Percentiles rank a stretch among this genome's conserved stretches.
phyloP scores from a whole-genome alignment of 169 alveolate genomes.

The Plasmodium cynomolgi region DNA sequence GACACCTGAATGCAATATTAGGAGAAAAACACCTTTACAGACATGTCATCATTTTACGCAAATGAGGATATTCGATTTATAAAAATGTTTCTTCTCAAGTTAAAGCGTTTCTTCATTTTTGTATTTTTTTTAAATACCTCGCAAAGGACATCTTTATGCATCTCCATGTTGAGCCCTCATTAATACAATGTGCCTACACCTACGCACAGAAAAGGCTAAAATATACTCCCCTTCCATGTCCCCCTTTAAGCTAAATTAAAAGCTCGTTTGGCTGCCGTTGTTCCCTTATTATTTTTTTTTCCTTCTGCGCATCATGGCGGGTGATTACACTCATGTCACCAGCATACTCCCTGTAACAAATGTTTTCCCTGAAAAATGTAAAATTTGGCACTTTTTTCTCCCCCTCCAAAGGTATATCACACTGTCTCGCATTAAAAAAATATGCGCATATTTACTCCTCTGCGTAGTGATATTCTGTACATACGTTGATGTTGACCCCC shows the following conservation, averaged over 20 bases:
- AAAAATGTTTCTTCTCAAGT: background rate
- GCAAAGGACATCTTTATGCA: background rate
- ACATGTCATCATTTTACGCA: background rate
- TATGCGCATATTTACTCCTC: background rate
- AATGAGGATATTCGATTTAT: background rate
- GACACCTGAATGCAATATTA: background rate
- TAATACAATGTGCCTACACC: background rate
- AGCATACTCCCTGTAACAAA: background rate
- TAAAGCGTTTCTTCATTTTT: background rate
- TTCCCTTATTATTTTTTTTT: background rate
- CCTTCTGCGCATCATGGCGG: background rate
- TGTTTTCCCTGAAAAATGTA: background rate
- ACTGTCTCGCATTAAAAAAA: constrained; percentile 5
- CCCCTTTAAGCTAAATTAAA: background rate
- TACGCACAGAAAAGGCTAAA: background rate
- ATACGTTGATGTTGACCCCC: background rate
- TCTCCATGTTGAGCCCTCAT: background rate
- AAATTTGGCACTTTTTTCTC: background rate
- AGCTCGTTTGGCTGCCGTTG: background rate
- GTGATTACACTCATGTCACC: background rate
- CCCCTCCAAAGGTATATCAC: background rate
- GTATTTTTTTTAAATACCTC: background rate
- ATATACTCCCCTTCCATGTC: background rate
- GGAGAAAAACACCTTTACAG: background rate
- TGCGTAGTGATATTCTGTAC: background rate